These are phyloP conservation scores for Colletotrichum phormii DNA, from an alignment of 2,329 filamentous ascomycete genomes.

Conservation along the genomic window DNA sequence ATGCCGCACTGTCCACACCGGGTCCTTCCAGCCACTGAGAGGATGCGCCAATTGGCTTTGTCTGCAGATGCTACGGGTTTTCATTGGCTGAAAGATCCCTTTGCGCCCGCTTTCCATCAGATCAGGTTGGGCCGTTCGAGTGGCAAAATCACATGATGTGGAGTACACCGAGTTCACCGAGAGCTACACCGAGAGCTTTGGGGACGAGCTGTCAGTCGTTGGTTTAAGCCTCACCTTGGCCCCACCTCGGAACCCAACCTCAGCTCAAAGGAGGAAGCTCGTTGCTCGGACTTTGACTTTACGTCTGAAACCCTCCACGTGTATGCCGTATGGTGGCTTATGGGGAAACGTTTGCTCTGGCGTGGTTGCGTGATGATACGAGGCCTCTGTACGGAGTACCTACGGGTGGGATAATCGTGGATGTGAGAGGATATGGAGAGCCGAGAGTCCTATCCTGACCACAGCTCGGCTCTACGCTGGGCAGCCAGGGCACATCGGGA, in stretches of 20 bases:
- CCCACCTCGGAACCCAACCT: slow-evolving; percentile 25
- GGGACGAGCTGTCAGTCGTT: slow-evolving; percentile 11
- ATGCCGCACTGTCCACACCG: slow-evolving; percentile 1
- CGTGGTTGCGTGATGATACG: neutral
- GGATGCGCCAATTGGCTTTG: slow-evolving; percentile 22
- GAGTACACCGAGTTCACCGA: slow-evolving; percentile 34
- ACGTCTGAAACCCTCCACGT: slow-evolving; percentile 4
- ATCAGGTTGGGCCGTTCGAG: slow-evolving; percentile 19
- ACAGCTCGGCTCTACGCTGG: no score
- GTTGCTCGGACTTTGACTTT: slow-evolving; percentile 11
- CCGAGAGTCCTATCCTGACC: no score
- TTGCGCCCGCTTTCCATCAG: slow-evolving; percentile 26
- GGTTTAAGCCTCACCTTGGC: slow-evolving; percentile 28
- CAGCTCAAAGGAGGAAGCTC: neutral
- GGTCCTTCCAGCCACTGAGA: slow-evolving; percentile 30
- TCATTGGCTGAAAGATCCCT: slow-evolving; percentile 10
- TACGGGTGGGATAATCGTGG: no score
- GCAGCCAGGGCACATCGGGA: neutral
- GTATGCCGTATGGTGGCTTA: neutral
- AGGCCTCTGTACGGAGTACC: neutral
- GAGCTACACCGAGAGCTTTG: neutral
- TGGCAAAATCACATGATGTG: slow-evolving; percentile 35
- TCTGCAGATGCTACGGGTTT: neutral
- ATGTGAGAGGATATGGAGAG: no score
- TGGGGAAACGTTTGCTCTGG: neutral